Evolutionary conservation across 2,329 filamentous ascomycete genomes (phyloP), one percentile per base, ranked within the genome.

Genomic region (Fusarium zealandicum): DNA sequence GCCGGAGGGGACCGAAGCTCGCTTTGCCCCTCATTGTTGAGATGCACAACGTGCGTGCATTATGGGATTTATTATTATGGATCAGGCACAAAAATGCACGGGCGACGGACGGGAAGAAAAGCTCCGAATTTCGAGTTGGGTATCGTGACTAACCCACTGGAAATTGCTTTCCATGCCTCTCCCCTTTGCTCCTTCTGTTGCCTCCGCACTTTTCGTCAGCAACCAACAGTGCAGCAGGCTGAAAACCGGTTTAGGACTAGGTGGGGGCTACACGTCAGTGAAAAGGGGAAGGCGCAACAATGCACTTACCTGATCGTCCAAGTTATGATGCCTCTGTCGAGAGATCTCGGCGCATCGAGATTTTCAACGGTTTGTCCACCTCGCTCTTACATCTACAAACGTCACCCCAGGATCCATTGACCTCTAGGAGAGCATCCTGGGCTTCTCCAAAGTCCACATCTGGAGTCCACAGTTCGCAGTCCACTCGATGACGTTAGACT

Each of bases 221-320:
- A 40, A 38, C 57, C 35, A 40, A 38, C 57, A 37, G 25, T 58
- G 16, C 36, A 35, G 33, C 6, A 20, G 22, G 25, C 58, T n/a
- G n/a, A 43, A 60, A 63, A 53, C 59, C 55, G 51, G 55, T 30
- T 62, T 58, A 45, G 42, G 37, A 25, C 41, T 37, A 17, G 45
- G 58, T 59, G 58, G 58, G 49, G 58, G 31, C 31, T 44, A 59
- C 43, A 63, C 59, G 59, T 63, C 59, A 60, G 37, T n/a, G 27
- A 25, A 39, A 13, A 25, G n/a, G 46, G 47, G 59, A 56, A 40
- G 36, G 53, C 39, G 54, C 45, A 43, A 36, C 37, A 41, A 18
- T 16, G 55, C 51, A 43, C 22, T 30, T 62, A 54, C 54, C 55
- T 60, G 54, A 41, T 49, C 49, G 35, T 38, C n/a, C 17, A 17